Evolutionary conservation across 1,139 yeast genomes (phyloP), one percentile per base, ranked within the genome.

Genomic region (Yamadazyma blattariae): DNA sequence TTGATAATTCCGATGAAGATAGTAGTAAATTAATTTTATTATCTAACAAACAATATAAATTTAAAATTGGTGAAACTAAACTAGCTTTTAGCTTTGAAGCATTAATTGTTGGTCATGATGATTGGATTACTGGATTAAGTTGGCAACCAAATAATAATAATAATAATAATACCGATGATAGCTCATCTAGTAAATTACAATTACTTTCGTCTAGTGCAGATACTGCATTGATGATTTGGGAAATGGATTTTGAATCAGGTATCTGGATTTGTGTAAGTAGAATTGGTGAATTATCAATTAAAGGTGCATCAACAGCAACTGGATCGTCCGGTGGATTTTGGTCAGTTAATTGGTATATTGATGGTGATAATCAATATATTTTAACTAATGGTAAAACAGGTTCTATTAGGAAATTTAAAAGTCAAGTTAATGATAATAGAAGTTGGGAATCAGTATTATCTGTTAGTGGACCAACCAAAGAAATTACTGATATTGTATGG

Each of bases 291-390:
- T 71, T 92, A 48, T 83, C 96, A 29, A 83, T 89, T 34, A 92
- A 92, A 59, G 99, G 99, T 48, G 96, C 98, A 0, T 85, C 95
- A 4, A 90, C 98, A 0, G 98, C 98, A 3, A 92, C 98, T 0
- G 99, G 99, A 9, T 86, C 98, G 0, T 79, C 96, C 2, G 98
- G 98, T 46, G 98, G 98, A 3, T 90, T 94, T 56, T 92, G 96
- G 96, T 76, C 87, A 2, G 83, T 94, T 35, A 53, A 82, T 22
- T 92, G 97, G 97, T 76, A 85, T 35, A 55, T 66, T 8, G 64
- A 72, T 25, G 56, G 59, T 2, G 47, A 35, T 2, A 54, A 57
- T 1, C 58, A 57, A 0, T 73, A 71, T 44, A 79, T 89, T 16
- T 62, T 87, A 30, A 83, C 97, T 4, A 79, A 84, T 49, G 96